Conservation (phyloP, 116 monocot genomes). For the Phalaenopsis hybrid region DNA sequence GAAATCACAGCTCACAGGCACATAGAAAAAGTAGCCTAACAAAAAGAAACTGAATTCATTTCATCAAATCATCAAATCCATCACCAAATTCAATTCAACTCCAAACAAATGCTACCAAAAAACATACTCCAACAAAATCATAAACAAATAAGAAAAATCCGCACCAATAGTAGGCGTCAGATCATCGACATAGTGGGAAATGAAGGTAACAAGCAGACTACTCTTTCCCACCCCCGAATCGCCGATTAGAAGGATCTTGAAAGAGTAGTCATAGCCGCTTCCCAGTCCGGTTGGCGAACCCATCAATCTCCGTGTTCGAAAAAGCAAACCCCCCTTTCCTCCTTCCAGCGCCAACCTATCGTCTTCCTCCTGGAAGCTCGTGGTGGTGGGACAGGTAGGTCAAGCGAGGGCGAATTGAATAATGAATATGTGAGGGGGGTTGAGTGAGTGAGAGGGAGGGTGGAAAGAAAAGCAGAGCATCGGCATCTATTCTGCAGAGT, state of each 20-base stretch:
- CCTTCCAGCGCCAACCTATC: not conserved
- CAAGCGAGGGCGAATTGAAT: not conserved
- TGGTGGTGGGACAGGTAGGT: not conserved
- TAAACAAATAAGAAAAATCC: not conserved
- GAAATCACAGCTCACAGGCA: too few species aligned
- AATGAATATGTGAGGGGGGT: too few species aligned
- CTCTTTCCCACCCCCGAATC: conserved; percentile 76
- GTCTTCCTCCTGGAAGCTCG: not conserved
- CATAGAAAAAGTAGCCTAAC: not conserved
- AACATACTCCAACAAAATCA: not conserved
- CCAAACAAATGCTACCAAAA: not conserved
- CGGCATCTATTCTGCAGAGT: conserved; percentile 1
- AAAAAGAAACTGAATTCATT: not conserved
- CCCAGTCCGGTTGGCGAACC: conserved; percentile 29
- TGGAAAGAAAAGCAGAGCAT: not conserved
- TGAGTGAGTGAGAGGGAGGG: not conserved
- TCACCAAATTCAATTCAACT: not conserved
- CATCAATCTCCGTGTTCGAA: conserved; percentile 13
- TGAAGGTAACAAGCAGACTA: conserved; percentile 65
- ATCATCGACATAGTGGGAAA: conserved; percentile 42
- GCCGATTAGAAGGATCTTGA: conserved; percentile 69
- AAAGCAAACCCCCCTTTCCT: not conserved
- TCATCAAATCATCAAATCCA: not conserved
- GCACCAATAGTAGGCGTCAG: conserved; percentile 55
- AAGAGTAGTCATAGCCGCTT: conserved; percentile 51